Conservation (phyloP, 192 early-diverging fungal species). For the Podila verticillata region DNA sequence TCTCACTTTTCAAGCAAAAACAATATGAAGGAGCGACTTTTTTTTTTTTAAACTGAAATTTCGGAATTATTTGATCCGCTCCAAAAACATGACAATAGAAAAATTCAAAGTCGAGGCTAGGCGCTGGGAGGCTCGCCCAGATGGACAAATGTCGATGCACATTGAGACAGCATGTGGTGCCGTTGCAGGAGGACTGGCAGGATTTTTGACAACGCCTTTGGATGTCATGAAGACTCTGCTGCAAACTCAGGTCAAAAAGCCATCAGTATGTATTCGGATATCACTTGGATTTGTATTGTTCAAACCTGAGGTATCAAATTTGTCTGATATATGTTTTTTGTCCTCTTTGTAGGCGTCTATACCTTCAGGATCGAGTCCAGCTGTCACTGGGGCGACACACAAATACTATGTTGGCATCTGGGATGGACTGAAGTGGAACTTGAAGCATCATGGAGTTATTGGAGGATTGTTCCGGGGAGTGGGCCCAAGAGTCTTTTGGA, state of each 20-base stretch:
- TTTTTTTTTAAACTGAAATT: no score
- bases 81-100: constrained; percentile 28
- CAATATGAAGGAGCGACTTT: neutral
- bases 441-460: constrained; percentile 60
- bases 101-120: constrained; percentile 64
- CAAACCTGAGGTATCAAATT: neutral
- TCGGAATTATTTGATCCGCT: no score
- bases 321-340: neutral
- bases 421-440: constrained; percentile 66
- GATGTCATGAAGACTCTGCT: constrained; percentile 69
- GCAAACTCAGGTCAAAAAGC: constrained; percentile 60
- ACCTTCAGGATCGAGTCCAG: constrained; percentile 7
- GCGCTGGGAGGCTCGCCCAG: constrained; percentile 40
- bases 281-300: neutral
- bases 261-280: constrained; percentile 19
- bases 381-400: neutral
- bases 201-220: constrained; percentile 65
- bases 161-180: constrained; percentile 60
- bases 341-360: constrained; percentile 13
- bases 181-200: constrained; percentile 66
- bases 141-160: constrained; percentile 55
- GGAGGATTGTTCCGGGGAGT: constrained; percentile 77
- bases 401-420: constrained; percentile 65
- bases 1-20: neutral
- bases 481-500: constrained; percentile 80